Percentiles rank a stretch among this genome's conserved stretches.
phyloP scores from a whole-genome alignment of 208 protist species.

The Trypanosoma cruzi region DNA sequence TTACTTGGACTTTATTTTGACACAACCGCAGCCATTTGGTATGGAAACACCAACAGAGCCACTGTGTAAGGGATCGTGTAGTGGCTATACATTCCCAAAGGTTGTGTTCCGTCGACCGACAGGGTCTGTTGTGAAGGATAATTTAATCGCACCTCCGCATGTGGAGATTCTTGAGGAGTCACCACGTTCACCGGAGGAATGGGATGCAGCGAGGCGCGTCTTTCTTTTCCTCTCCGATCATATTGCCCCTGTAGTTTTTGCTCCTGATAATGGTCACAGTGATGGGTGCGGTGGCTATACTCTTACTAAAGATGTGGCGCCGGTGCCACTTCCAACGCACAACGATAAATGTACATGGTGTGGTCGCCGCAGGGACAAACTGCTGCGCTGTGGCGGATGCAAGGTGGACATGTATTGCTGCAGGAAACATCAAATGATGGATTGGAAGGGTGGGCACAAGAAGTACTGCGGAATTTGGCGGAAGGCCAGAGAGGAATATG shows the following conservation, averaged over 20 bases:
- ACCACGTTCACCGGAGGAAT: constrained; percentile 37
- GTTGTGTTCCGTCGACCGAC: constrained; percentile 63
- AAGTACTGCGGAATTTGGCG: constrained; percentile 59
- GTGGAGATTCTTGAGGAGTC: constrained; percentile 37
- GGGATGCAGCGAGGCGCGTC: constrained; percentile 37
- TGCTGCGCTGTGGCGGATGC: constrained; percentile 74
- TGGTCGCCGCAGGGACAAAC: constrained; percentile 51
- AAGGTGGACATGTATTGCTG: constrained; percentile 78
- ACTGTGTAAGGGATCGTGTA: constrained; percentile 60
- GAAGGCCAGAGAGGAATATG: constrained; percentile 43
- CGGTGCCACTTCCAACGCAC: constrained; percentile 19
- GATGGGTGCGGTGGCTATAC: constrained; percentile 19
- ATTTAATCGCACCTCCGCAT: constrained; percentile 52
- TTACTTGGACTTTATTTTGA: constrained; percentile 36
- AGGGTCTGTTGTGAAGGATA: constrained; percentile 47
- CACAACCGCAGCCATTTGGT: background rate
- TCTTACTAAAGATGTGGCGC: constrained; percentile 23
- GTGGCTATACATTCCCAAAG: constrained; percentile 56
- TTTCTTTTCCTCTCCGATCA: constrained; percentile 48
- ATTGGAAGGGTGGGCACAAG: constrained; percentile 72
- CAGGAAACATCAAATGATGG: constrained; percentile 68
- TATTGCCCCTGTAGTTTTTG: constrained; percentile 13
- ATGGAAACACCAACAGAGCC: constrained; percentile 16
- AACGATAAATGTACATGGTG: constrained; percentile 64
- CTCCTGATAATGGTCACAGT: background rate